These are phyloP conservation scores for Vitis hybrid DNA, from an alignment of 177 flowering plant genomes.

Conservation along the genomic window DNA sequence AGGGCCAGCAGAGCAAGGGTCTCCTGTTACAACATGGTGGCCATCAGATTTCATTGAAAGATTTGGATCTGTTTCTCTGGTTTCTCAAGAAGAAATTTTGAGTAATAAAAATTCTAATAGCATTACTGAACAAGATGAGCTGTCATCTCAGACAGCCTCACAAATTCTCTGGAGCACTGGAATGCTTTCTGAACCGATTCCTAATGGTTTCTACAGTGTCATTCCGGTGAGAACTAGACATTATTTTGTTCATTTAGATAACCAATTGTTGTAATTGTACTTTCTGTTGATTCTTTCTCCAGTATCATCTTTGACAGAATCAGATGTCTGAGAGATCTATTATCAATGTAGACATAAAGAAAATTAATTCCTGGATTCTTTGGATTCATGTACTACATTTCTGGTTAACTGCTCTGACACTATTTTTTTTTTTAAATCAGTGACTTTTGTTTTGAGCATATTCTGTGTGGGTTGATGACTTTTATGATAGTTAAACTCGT, in stretches of 20 bases:
- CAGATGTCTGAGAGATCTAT: no score
- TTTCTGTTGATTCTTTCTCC: not conserved
- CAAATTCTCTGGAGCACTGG: slow-evolving; percentile 89
- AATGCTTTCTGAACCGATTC: slow-evolving; percentile 75
- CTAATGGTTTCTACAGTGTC: slow-evolving; percentile 93
- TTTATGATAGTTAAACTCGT: no score
- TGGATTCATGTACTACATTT: no score
- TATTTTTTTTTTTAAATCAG: no score
- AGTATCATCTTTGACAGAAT: not conserved
- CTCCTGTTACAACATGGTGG: slow-evolving; percentile 72
- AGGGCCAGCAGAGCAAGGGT: slow-evolving; percentile 59
- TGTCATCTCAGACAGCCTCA: slow-evolving; percentile 59
- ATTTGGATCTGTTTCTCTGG: slow-evolving; percentile 69
- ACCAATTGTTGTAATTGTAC: no score
- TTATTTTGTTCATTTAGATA: not conserved
- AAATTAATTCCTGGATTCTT: no score
- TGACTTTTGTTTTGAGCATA: no score
- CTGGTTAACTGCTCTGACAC: no score
- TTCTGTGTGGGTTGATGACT: no score
- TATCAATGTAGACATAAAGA: no score
- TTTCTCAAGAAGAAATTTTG: slow-evolving; percentile 49
- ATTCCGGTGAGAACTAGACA: slow-evolving; percentile 62
- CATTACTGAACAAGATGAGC: slow-evolving; percentile 44
- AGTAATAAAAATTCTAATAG: slow-evolving; percentile 36
- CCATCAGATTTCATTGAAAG: slow-evolving; percentile 69